Evolutionary conservation across 495 filamentous ascomycete species (phyloP).

Genomic region (Sabuloglossum arenarium): DNA sequence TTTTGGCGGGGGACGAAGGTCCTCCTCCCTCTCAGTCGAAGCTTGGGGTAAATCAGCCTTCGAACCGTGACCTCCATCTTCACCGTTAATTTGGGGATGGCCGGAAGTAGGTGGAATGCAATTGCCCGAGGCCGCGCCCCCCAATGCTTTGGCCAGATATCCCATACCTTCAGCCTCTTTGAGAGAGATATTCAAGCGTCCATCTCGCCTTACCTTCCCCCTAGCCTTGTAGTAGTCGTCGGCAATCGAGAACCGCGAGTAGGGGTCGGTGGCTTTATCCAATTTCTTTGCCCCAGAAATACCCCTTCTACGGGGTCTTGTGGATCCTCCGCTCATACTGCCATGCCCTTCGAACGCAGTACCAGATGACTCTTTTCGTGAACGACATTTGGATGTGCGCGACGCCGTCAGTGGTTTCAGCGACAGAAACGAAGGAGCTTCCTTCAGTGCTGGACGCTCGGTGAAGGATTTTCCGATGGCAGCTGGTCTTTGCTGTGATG

Average conservation of each 20-base stretch:
- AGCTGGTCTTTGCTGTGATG: not conserved
- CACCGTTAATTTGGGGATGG: too few relatives aligned
- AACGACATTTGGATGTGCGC: not conserved
- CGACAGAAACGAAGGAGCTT: not conserved
- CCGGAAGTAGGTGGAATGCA: too few relatives aligned
- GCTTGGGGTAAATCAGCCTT: too few relatives aligned
- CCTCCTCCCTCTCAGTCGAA: conserved; percentile 34
- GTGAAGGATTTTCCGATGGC: not conserved
- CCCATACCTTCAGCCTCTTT: conserved; percentile 43
- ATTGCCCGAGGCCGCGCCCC: too few relatives aligned
- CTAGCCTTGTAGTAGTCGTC: conserved; percentile 42
- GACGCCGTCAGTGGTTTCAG: not conserved
- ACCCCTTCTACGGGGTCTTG: not conserved
- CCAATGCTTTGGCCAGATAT: conserved; percentile 49
- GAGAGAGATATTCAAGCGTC: conserved; percentile 46
- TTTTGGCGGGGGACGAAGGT: conserved; percentile 28
- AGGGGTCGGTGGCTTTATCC: not conserved
- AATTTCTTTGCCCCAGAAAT: not conserved
- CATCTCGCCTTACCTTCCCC: conserved; percentile 48
- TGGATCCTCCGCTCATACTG: not conserved
- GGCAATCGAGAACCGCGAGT: conserved; percentile 26
- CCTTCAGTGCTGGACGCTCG: not conserved
- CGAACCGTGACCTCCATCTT: too few relatives aligned
- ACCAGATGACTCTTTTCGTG: not conserved
- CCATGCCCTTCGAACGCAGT: too few relatives aligned